Conservation (phyloP, 225 moss, liverwort and hornwort species). For the Bryoerythrophyllum caledonicum region DNA sequence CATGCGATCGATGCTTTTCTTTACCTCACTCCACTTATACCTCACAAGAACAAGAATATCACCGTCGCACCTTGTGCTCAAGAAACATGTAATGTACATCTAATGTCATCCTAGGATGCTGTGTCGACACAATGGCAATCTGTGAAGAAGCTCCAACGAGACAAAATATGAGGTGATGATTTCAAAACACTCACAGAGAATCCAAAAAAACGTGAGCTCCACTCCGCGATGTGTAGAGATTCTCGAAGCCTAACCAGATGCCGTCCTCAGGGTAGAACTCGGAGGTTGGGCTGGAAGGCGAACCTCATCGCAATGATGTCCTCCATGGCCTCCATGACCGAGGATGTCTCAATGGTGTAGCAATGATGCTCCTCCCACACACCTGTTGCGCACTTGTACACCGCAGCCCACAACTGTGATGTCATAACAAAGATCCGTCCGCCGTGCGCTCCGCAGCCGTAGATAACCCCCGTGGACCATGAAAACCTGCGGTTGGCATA, state of each 20-base stretch:
- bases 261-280: conserved; percentile 35
- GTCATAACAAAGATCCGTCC: conserved; percentile 39
- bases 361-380: conserved; percentile 42
- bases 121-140: not conserved
- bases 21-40: no score
- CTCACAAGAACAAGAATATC: no score
- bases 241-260: not conserved
- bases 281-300: conserved; percentile 35
- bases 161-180: not conserved
- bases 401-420: conserved; percentile 33
- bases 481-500: conserved; percentile 19
- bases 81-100: not conserved
- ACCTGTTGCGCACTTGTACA: conserved; percentile 25
- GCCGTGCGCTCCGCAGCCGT: conserved; percentile 28
- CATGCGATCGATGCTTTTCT: no score
- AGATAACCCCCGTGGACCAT: conserved; percentile 21
- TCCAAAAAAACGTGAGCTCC: not conserved
- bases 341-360: conserved; percentile 29
- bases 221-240: not conserved
- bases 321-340: conserved; percentile 13
- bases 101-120: not conserved
- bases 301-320: conserved; percentile 41
- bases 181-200: conserved; percentile 8
- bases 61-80: no score
- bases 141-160: not conserved